Percentiles rank a stretch among this genome's conserved stretches.
Conservation (phyloP, 2,329 filamentous ascomycete species). For the Aspergillus caelatus region DNA sequence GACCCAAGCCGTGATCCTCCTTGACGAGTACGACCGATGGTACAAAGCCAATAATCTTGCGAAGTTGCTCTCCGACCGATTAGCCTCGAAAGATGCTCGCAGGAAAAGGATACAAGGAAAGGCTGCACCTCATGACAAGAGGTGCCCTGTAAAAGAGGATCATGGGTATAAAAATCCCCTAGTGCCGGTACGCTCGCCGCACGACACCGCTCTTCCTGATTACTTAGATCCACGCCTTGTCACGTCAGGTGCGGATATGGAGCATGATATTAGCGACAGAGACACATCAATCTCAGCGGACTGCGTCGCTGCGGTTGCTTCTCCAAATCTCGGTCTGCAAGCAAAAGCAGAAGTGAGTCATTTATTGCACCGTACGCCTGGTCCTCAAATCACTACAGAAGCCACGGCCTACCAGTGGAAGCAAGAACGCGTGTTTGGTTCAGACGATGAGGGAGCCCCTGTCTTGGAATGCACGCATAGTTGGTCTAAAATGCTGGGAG, state of each 20-base stretch:
- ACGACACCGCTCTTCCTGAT: conserved; percentile 17
- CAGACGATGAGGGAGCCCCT: conserved; percentile 19
- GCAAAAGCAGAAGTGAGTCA: conserved; percentile 4
- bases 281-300: conserved; percentile 6
- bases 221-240: conserved; percentile 35
- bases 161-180: conserved; percentile 7
- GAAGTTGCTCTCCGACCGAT: conserved; percentile 73
- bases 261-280: conserved; percentile 5
- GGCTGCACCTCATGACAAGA: conserved; percentile 5
- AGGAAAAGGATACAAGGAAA: conserved; percentile 44
- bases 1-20: conserved; percentile 60
- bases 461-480: conserved; percentile 15
- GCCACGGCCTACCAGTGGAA: conserved; percentile 16
- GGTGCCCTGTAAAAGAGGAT: conserved; percentile 11
- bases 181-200: not conserved
- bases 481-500: conserved; percentile 12
- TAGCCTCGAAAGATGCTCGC: conserved; percentile 74
- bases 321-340: conserved; percentile 5
- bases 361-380: not conserved
- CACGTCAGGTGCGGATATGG: conserved; percentile 14
- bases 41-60: conserved; percentile 72
- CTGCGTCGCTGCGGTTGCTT: conserved; percentile 9
- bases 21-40: conserved; percentile 77
- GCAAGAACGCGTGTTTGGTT: conserved; percentile 17
- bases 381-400: conserved; percentile 2